Base-by-base conservation (phyloP, 2,329 filamentous ascomycete species). In the Fusarium euwallaceae region DNA sequence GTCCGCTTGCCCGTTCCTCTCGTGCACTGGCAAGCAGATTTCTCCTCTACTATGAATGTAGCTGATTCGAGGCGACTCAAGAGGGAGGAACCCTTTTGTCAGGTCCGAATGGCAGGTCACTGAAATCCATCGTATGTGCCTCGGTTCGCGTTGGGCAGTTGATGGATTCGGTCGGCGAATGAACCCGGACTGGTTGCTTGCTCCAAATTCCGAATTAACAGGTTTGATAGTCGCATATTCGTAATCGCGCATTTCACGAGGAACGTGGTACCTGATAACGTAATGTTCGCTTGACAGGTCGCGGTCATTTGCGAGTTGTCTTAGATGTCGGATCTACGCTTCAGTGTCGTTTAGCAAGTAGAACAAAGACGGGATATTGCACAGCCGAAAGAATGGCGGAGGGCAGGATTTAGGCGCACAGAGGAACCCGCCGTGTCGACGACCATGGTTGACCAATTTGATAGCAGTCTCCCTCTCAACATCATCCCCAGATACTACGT, bases 341-440 rank as follows among this genome's bases (percentile, higher is more conserved):
- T 45, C 41, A 45, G 20, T 4, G 20, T 7, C 7, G 12, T 22
- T 5, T 12, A 22, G 41, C 6, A 45, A 45, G 6, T 11, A 2
- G 41, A 45, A 45, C 0, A 22, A 45, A 14, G 1, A 22, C 6
- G 41, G 6, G 6, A 14, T 22, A 2, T 45, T 1, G 2, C 2
- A 14, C n/a, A 45, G 41, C 4, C 41, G 20, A 11, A 45, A 45
- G 20, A 45, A 22, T 45, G 41, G 20, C 2, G 4, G 41, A 45
- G 41, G 41, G 9, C 1, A 22, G 4, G 2, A 14, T 0, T 4
- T 2, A 8, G 20, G 20, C 20, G 1, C 2, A 22, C 20, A 45
- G 6, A 45, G 20, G 22, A 45, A 45, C 6, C 2, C 1, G 41
- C 11, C 11, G 11, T 45, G 20, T 8, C 41, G 41, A 16, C 41